phyloP scores from a whole-genome alignment of 805 yeast genomes.

The Cyberlindnera bimundalis region DNA sequence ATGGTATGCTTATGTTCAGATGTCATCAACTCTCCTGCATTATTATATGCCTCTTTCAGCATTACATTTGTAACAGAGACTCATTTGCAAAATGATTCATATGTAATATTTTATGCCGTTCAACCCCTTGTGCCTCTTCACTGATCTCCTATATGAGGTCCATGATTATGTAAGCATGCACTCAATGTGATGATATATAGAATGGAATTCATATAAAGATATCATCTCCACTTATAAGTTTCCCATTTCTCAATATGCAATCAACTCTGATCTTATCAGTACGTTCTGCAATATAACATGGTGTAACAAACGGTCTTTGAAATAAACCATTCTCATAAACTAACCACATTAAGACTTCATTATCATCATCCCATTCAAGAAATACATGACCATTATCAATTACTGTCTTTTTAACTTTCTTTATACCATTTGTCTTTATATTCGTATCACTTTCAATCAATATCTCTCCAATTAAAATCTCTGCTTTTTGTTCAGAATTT shows the following conservation, averaged over 20 bases:
- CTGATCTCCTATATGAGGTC: too few species aligned
- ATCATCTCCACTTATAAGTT: slow-evolving; percentile 17
- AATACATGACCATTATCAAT: slow-evolving; percentile 12
- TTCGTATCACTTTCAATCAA: slow-evolving; percentile 12
- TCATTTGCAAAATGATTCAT: too few species aligned
- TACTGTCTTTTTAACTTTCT: slow-evolving; percentile 7
- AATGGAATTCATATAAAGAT: slow-evolving; percentile 16
- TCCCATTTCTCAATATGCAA: slow-evolving; percentile 22
- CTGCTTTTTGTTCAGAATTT: slow-evolving; percentile 10
- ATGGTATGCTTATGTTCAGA: too few species aligned
- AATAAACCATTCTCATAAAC: slow-evolving; percentile 31
- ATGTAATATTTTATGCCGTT: too few species aligned
- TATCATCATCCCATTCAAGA: slow-evolving; percentile 25
- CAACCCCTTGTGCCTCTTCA: too few species aligned
- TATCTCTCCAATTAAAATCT: slow-evolving; percentile 27
- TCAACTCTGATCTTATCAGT: slow-evolving; percentile 23
- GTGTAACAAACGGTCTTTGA: slow-evolving; percentile 20
- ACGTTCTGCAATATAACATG: slow-evolving; percentile 12
- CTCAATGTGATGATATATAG: too few species aligned
- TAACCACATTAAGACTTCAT: slow-evolving; percentile 27
- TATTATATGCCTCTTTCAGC: too few species aligned
- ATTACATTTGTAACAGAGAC: too few species aligned
- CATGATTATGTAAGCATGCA: too few species aligned
- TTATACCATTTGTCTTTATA: not conserved
- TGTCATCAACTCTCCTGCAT: too few species aligned